A percentile compares a stretch with the other conserved stretches of the same genome.
These are phyloP conservation scores for Starmerella floricola DNA, from an alignment of 805 yeast genomes.

Conservation along the genomic window DNA sequence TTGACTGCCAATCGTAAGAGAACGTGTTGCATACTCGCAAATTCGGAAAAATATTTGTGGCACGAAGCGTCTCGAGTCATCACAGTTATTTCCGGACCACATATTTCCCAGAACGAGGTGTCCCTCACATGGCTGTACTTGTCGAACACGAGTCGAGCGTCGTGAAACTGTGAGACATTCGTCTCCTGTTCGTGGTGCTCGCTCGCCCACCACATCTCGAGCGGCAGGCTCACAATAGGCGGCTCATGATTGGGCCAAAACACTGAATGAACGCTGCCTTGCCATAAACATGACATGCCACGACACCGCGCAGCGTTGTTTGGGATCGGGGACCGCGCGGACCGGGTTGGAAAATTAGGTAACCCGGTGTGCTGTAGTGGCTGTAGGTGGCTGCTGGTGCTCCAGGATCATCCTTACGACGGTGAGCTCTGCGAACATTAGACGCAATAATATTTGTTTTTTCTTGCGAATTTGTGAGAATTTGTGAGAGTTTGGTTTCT, in stretches of 20 bases:
- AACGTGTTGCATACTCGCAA: constrained; percentile 9
- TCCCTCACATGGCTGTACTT: constrained; percentile 7
- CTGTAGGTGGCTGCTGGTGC: too few relatives aligned
- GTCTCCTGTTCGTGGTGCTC: too few relatives aligned
- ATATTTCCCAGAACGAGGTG: constrained; percentile 17
- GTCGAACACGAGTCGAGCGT: constrained; percentile 4
- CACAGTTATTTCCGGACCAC: constrained; percentile 19
- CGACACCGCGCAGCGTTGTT: too few relatives aligned
- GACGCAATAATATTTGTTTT: too few relatives aligned
- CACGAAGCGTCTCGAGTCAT: constrained; percentile 10
- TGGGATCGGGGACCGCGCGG: too few relatives aligned
- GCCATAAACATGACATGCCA: constrained; percentile 18
- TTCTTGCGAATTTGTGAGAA: too few relatives aligned
- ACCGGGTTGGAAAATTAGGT: too few relatives aligned
- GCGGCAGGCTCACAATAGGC: neutral
- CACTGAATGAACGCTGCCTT: constrained; percentile 9
- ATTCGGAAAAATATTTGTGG: constrained; percentile 14
- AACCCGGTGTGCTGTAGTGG: too few relatives aligned
- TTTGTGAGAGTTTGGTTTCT: too few relatives aligned
- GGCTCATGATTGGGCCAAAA: constrained; percentile 17
- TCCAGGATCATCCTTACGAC: too few relatives aligned
- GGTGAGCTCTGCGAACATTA: too few relatives aligned
- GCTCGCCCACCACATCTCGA: constrained; percentile 13
- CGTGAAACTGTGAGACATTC: too few relatives aligned
- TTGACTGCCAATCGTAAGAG: constrained; percentile 1